These are phyloP conservation scores for Penicillium paneum DNA, from an alignment of 2,329 filamentous ascomycete species.

Conservation along the genomic window DNA sequence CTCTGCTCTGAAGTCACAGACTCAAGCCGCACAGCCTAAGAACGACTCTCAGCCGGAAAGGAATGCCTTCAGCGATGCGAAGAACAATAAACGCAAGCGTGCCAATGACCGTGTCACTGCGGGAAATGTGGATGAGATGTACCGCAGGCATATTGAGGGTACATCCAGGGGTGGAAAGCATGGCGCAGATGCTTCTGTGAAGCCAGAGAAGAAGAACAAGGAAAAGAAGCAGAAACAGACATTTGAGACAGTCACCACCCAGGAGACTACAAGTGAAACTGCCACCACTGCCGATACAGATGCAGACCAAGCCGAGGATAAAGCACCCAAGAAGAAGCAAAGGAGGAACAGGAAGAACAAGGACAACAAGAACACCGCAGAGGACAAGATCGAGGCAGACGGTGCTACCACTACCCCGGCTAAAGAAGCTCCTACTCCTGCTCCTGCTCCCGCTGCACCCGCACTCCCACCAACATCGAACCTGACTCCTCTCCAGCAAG, in stretches of 20 bases:
- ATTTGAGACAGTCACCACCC: conserved; percentile 13
- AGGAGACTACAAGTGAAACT: conserved; percentile 21
- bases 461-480: conserved; percentile 52
- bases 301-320: conserved; percentile 28
- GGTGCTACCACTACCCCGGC: conserved; percentile 12
- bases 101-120: conserved; percentile 54
- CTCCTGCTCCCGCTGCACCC: conserved; percentile 10
- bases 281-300: conserved; percentile 2
- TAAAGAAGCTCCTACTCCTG: conserved; percentile 9
- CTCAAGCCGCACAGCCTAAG: conserved; percentile 57
- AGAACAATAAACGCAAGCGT: conserved; percentile 53
- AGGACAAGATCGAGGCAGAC: conserved; percentile 23
- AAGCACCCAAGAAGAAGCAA: conserved; percentile 26
- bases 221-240: conserved; percentile 32
- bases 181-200: conserved; percentile 22
- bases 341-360: conserved; percentile 36
- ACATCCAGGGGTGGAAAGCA: conserved; percentile 49
- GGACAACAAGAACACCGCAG: conserved; percentile 28
- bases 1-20: conserved; percentile 68
- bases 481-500: conserved; percentile 86
- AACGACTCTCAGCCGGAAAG: conserved; percentile 51
- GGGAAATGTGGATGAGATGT: conserved; percentile 73
- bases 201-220: conserved; percentile 28
- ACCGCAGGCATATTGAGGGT: conserved; percentile 74
- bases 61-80: conserved; percentile 31